Evolutionary conservation across 1,284 basidiomycete species (phyloP).

Genomic region (Trichosporon ovoides): DNA sequence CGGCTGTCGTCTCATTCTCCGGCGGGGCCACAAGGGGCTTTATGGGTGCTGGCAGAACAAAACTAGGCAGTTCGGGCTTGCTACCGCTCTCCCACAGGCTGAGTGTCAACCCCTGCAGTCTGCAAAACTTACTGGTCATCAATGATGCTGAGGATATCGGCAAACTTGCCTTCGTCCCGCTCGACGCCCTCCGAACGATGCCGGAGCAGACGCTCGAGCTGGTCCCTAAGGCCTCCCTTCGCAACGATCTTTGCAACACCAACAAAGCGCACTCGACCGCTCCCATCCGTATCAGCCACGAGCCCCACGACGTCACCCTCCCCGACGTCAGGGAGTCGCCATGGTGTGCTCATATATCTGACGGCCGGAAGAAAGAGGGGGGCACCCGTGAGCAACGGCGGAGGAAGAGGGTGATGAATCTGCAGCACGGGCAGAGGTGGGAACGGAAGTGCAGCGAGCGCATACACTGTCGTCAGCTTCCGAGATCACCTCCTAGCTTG

Average conservation of each 20-base stretch:
- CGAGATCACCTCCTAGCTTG: neutral
- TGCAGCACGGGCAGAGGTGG: slow-evolving; percentile 36
- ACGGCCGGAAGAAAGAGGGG: slow-evolving; percentile 47
- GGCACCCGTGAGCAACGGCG: slow-evolving; percentile 53
- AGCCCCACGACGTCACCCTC: slow-evolving; percentile 39
- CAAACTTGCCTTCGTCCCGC: slow-evolving; percentile 43
- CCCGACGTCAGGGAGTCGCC: slow-evolving; percentile 37
- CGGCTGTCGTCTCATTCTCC: neutral
- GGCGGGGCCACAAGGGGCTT: slow-evolving; percentile 27
- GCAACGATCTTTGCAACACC: slow-evolving; percentile 42
- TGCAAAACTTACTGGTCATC: slow-evolving; percentile 42
- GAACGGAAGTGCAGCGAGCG: slow-evolving; percentile 26
- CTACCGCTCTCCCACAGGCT: slow-evolving; percentile 45
- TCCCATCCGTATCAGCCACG: slow-evolving; percentile 20
- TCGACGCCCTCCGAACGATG: slow-evolving; percentile 30
- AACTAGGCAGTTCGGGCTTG: slow-evolving; percentile 27
- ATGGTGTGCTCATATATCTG: slow-evolving; percentile 35
- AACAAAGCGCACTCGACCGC: slow-evolving; percentile 32
- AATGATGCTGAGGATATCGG: slow-evolving; percentile 43
- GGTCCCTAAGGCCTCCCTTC: slow-evolving; percentile 37
- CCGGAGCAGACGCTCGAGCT: slow-evolving; percentile 27
- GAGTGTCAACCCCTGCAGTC: neutral
- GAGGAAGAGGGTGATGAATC: slow-evolving; percentile 42
- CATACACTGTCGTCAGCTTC: slow-evolving; percentile 39
- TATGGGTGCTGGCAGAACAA: slow-evolving; percentile 29